Evolutionary conservation across 140 eudicot genomes (phyloP), one percentile per base, ranked within the genome.

Genomic region (Ambrosia hybrid): DNA sequence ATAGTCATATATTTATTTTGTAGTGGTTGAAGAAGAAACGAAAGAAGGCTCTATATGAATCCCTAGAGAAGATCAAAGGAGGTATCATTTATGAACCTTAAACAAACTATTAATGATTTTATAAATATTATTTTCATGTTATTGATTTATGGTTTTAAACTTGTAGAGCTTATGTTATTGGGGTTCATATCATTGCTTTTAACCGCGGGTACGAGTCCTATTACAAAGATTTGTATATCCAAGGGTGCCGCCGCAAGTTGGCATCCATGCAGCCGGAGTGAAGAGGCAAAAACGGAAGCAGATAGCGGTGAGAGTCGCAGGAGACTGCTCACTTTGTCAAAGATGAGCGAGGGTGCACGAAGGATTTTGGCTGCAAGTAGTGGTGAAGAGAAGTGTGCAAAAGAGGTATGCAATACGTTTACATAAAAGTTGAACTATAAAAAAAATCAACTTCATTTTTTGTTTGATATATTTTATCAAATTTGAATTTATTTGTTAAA

Each of bases 131-230:
- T 9, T 61, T 9, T 59, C 9, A 4, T 4, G 36, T 59, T 59
- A 10, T 21, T 62, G 15, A 43, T 36, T 34, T 62, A 1, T 70
- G 34, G 55, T 55, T 14, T 46, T 37, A 1, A 48, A 45, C 26
- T 15, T 53, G 63, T 51, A 87, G 93, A 87, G 87, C 89, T 87
- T 30, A 87, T 87, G 93, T 77, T 84, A 75, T 57, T 87, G 75
- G 93, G 93, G n/a, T 87, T 87, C 43, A 79, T 84, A 76, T 87
- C 89, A n/a, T 72, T 87, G 63, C 73, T 87, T 11, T 69, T 85
- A 55, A 85, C 96, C 9, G 89, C 84, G 15, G 83, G 83, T 36
- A 83, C 82, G 33, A 39, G 76, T 3, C 82, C 86, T 0, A 85
- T 88, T 52, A 81, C 96, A 6, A 68, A 81, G 36, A 83, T 88